Percentiles rank a stretch among this genome's conserved stretches.
These are phyloP conservation scores for Calcarisporium arbuscula DNA, from an alignment of 2,329 filamentous ascomycete species.

Conservation along the genomic window DNA sequence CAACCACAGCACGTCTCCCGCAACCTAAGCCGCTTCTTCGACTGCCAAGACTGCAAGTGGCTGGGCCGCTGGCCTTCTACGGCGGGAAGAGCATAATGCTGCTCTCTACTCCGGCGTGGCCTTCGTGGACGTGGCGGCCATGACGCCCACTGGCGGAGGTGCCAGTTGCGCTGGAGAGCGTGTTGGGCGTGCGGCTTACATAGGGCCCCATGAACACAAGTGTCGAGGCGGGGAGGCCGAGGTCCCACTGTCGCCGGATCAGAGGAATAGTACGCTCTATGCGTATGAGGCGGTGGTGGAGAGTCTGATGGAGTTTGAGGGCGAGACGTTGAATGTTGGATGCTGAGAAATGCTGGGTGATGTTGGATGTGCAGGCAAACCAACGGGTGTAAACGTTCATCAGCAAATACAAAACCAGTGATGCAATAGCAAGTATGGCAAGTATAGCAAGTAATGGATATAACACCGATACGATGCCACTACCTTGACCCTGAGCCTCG, in stretches of 20 bases:
- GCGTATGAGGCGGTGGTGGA: constrained; percentile 34
- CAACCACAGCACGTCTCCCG: constrained; percentile 13
- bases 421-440: too few species aligned
- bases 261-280: constrained; percentile 39
- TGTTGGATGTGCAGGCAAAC: too few species aligned
- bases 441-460: too few species aligned
- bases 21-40: constrained; percentile 38
- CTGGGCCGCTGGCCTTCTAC: constrained; percentile 33
- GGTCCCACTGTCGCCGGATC: constrained; percentile 41
- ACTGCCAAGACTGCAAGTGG: constrained; percentile 48
- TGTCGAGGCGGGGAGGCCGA: constrained; percentile 35
- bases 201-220: constrained; percentile 43
- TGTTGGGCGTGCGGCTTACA: constrained; percentile 32
- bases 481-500: too few species aligned
- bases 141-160: constrained; percentile 40
- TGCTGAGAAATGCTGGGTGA: too few species aligned
- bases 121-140: constrained; percentile 36
- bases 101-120: constrained; percentile 42
- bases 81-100: constrained; percentile 36
- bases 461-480: too few species aligned
- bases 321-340: too few species aligned
- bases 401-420: too few species aligned
- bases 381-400: too few species aligned
- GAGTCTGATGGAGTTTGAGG: constrained; percentile 14
- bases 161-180: constrained; percentile 35